These are phyloP conservation scores for Chrysanthemum lavandulifolium DNA, from an alignment of 129 eudicot species.

Conservation along the genomic window DNA sequence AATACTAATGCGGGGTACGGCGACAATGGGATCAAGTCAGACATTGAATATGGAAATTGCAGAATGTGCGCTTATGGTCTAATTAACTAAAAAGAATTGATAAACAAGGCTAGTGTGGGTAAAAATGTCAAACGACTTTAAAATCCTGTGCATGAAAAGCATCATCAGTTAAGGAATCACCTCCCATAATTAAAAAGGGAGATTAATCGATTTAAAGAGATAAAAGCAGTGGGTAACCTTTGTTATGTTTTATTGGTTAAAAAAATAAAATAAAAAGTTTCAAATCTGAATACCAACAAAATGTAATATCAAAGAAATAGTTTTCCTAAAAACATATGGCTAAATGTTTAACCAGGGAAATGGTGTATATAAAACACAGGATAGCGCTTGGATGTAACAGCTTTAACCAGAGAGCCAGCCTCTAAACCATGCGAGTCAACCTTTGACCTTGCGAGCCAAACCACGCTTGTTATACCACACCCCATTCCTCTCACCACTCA, in stretches of 20 bases:
- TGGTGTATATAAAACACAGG: constrained; percentile 20
- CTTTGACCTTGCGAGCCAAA: constrained; percentile 66
- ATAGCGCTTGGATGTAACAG: constrained; percentile 1
- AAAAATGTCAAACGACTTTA: no score
- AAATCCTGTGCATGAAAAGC: no score
- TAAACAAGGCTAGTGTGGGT: no score
- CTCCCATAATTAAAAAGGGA: not conserved
- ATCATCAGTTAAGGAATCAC: no score
- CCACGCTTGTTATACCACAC: constrained; percentile 69
- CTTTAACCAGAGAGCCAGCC: constrained; percentile 20
- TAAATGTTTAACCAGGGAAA: constrained; percentile 29
- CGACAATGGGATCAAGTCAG: no score
- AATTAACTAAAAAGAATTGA: no score
- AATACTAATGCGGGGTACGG: no score
- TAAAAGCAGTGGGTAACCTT: constrained; percentile 9
- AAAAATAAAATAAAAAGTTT: constrained; percentile 3
- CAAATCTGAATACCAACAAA: constrained; percentile 17
- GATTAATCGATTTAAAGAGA: not conserved
- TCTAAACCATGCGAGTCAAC: constrained; percentile 24
- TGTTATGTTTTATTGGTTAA: constrained; percentile 14
- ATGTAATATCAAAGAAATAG: not conserved
- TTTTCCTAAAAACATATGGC: constrained; percentile 21
- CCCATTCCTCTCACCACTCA: constrained; percentile 55
- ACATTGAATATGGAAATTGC: no score
- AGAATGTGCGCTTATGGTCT: no score